Base-by-base conservation (phyloP, 192 early-diverging fungal genomes). In the Pecoramyces ruminantium region DNA sequence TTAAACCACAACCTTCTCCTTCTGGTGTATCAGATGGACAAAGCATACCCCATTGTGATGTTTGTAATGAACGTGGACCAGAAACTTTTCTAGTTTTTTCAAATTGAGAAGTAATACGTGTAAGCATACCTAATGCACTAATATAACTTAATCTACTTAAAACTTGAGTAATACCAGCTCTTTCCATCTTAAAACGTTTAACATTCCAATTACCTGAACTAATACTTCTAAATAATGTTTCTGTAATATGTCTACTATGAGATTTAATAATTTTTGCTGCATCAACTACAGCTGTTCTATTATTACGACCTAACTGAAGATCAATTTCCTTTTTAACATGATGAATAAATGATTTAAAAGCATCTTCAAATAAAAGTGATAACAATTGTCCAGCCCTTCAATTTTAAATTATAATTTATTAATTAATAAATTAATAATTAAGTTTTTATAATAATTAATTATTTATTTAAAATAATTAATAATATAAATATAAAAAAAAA, bases 181-280 rank as follows among this genome's bases (percentile, higher is more conserved):
- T 90, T 83, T 99, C 97, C 96, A 99, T 98, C 86, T 96, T 98
- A 90, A 99, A 99, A 84, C 97, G 96, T 87, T 97, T 97, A 79
- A 99, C 89, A 79, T 91, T 93, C 97, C 97, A 99, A 84, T 99
- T 99, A 29, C 97, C 97, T 12, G 97, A 95, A 5, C 95, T 96
- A 80, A 99, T 99, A 78, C 96, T 92, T 6, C 96, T 88, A 30
- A 94, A 93, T 51, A 99, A 92, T 4, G 96, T 96, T 77, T 94
- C 92, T 0, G 96, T 97, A 85, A 99, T 98, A 79, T 91, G 85
- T 82, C 94, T 92, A 81, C 92, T 90, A 79, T 93, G 93, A 81
- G 91, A 86, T 78, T 86, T 39, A 39, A 91, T 84, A 77, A 86
- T 81, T 18, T 84, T 85, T 11, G 80, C 79, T 12, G 94, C 94